Percentiles rank a stretch among this genome's conserved stretches.
phyloP scores from a whole-genome alignment of 2,329 filamentous ascomycete genomes.

The Aspergillus candidus region DNA sequence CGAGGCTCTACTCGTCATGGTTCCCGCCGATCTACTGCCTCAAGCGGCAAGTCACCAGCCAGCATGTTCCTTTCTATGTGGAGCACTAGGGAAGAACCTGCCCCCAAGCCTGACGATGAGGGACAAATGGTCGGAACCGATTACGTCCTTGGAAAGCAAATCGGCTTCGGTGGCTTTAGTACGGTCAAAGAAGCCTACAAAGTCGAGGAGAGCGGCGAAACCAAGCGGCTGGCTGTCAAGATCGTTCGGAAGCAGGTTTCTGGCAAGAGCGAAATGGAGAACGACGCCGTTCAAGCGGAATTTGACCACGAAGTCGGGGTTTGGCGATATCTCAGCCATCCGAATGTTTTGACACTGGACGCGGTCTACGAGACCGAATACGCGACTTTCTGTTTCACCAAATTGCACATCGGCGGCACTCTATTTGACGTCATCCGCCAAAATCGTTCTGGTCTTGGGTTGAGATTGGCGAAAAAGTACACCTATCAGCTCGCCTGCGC shows the following conservation, averaged over 20 bases:
- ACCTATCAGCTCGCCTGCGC: slow-evolving; percentile 58
- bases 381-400: slow-evolving; percentile 64
- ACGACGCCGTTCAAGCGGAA: slow-evolving; percentile 59
- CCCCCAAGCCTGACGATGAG: slow-evolving; percentile 56
- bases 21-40: slow-evolving; percentile 46
- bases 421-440: slow-evolving; percentile 57
- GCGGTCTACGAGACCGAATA: slow-evolving; percentile 61
- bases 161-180: slow-evolving; percentile 61
- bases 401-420: slow-evolving; percentile 57
- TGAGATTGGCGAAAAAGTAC: slow-evolving; percentile 53
- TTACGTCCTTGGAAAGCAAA: slow-evolving; percentile 61
- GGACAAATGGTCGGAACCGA: slow-evolving; percentile 61
- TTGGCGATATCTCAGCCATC: slow-evolving; percentile 60
- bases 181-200: slow-evolving; percentile 62
- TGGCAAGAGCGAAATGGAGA: slow-evolving; percentile 53
- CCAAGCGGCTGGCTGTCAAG: slow-evolving; percentile 56
- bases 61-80: slow-evolving; percentile 54
- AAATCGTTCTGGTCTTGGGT: slow-evolving; percentile 48
- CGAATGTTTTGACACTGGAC: slow-evolving; percentile 56
- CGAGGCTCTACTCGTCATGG: slow-evolving; percentile 28
- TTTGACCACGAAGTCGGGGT: slow-evolving; percentile 64
- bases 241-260: slow-evolving; percentile 57
- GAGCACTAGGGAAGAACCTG: slow-evolving; percentile 36
- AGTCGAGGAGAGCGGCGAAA: slow-evolving; percentile 50
- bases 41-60: slow-evolving; percentile 52